Evolutionary conservation across 345 rosid genomes (phyloP), one percentile per base, ranked within the genome.

Genomic region (Sapria himalayana): DNA sequence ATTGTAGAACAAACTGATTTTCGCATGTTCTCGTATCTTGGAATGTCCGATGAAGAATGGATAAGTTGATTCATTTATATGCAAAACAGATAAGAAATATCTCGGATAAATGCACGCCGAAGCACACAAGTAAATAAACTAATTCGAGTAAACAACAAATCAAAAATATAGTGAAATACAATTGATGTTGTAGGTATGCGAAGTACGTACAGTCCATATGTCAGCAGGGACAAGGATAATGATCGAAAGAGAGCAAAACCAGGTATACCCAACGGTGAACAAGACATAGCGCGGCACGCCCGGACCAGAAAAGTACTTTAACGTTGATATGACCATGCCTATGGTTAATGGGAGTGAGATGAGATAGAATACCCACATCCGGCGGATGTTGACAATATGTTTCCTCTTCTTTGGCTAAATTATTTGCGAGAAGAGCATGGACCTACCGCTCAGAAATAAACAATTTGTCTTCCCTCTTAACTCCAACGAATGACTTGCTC

Each of bases 341-440:
- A 91, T 58, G 58, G 96, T 80, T 72, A 84, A 54, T 42, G 99
- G 99, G 61, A 84, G 57, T 66, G 96, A 84, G 74, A 91, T 84
- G 81, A 80, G 60, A 63, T 91, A 91, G 60, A 84, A 84, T 38
- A 80, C 96, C 99, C 91, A 80, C 99, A 91, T 91, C 69, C n/a
- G n/a, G n/a, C n/a, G n/a, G n/a, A n/a, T n/a, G n/a, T n/a, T n/a
- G n/a, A n/a, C n/a, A n/a, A n/a, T n/a, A n/a, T n/a, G n/a, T n/a
- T n/a, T n/a, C n/a, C n/a, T n/a, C n/a, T n/a, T n/a, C n/a, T n/a
- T n/a, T n/a, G n/a, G n/a, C n/a, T n/a, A n/a, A n/a, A n/a, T n/a
- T n/a, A n/a, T n/a, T n/a, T n/a, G n/a, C n/a, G n/a, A n/a, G n/a
- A n/a, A n/a, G n/a, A 20, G 15, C 39, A 35, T 9, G 15, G n/a